Base-by-base conservation (phyloP, 2,329 filamentous ascomycete species). In the Fusarium sororula region DNA sequence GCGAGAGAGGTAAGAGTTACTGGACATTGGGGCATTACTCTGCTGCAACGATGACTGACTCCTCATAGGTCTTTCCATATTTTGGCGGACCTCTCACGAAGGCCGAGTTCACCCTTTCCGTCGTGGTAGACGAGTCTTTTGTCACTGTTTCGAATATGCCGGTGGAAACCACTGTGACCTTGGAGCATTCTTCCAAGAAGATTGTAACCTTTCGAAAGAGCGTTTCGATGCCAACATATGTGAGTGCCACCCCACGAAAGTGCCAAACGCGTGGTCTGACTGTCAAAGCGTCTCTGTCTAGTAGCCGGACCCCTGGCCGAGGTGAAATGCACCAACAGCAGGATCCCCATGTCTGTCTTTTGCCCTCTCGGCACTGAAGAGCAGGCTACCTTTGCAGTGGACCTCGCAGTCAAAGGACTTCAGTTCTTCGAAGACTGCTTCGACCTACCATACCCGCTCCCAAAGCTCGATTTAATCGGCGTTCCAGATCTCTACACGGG, bases 131-230 rank as follows among this genome's bases (percentile, higher is more conserved):
- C 1, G 1, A 20, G 8, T 51, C 48, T 7, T 35, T 51, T 14
- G 15, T 35, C 11, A 1, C n/a, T 6, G 12, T 35, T 2, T 51
- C 12, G 18, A 35, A 51, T 14, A 50, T 50, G 28, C 22, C 28
- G 0, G 10, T 32, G 3, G 3, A 14, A 24, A 20, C 0, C 0
- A 1, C 11, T n/a, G 8, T 20, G 2, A 2, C 7, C 30, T 7
- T 7, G 3, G 6, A 14, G 1, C 9, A n/a, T 24, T 18, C n/a
- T 3, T 20, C 22, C 2, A 0, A 4, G 17, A 35, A 35, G 12
- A 5, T 24, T 3, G 17, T 24, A 2, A 8, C 12, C 6, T 51
- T 51, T 32, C 17, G 2, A 2, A 24, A 18, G 28, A 50, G 11
- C 47, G 0, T 14, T 17, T 6, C 11, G 0, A 50, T 50, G 20